Conservation (phyloP, 2,329 filamentous ascomycete genomes). For the Paraphaeosphaeria sporulosa region DNA sequence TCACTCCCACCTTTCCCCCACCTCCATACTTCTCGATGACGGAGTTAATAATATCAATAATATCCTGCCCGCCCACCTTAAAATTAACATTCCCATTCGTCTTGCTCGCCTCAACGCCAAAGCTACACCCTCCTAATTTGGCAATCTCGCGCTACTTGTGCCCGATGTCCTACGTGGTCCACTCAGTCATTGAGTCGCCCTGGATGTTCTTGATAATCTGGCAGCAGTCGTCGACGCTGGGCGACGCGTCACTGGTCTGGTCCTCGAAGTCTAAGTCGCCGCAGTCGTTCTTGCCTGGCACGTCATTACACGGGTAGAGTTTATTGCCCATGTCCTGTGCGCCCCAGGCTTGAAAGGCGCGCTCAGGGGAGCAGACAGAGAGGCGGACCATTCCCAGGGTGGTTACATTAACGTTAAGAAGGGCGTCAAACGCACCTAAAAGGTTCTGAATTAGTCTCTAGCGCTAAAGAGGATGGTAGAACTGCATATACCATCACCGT, state of each 20-base stretch:
- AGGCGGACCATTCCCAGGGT: slow-evolving; percentile 11
- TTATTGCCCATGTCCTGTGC: not conserved
- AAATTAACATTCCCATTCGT: slow-evolving; percentile 12
- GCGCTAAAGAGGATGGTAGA: no score
- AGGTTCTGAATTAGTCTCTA: no score
- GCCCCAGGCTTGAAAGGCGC: slow-evolving; percentile 13
- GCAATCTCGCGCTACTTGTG: slow-evolving; percentile 10
- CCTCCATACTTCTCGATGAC: slow-evolving; percentile 13
- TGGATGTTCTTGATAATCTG: slow-evolving; percentile 18
- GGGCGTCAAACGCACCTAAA: not conserved
- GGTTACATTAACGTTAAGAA: slow-evolving; percentile 7
- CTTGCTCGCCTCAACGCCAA: slow-evolving; percentile 8
- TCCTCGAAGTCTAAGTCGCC: slow-evolving; percentile 12
- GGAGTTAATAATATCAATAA: slow-evolving; percentile 15
- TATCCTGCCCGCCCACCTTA: slow-evolving; percentile 11
- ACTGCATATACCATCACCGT: not conserved
- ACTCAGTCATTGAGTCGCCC: slow-evolving; percentile 7
- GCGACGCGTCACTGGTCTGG: slow-evolving; percentile 12
- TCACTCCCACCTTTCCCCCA: slow-evolving; percentile 10
- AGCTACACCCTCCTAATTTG: slow-evolving; percentile 5
- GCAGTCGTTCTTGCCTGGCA: slow-evolving; percentile 4
- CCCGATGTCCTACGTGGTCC: slow-evolving; percentile 1
- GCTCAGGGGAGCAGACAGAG: slow-evolving; percentile 10
- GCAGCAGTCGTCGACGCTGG: slow-evolving; percentile 12
- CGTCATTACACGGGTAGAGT: slow-evolving; percentile 11